phyloP scores from a whole-genome alignment of 2,329 filamentous ascomycete species.

The Elsinoe ampelina region DNA sequence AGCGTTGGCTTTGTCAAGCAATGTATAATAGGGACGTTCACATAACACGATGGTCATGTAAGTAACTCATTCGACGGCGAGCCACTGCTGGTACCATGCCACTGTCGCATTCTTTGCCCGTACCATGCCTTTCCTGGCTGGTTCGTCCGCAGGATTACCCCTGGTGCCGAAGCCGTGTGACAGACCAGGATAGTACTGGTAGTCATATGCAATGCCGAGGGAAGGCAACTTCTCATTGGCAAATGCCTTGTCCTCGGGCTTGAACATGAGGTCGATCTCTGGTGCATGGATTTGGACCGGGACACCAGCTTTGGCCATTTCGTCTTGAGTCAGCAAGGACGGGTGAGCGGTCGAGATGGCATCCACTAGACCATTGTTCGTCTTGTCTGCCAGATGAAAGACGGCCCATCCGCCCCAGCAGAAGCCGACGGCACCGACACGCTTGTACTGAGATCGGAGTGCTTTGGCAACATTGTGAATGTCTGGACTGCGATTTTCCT shows the following conservation, averaged over 20 bases:
- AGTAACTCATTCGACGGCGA: background rate
- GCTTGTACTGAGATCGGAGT: slow-evolving; percentile 28
- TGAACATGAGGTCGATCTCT: slow-evolving; percentile 38
- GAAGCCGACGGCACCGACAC: slow-evolving; percentile 39
- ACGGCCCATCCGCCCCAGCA: slow-evolving; percentile 46
- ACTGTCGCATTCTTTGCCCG: slow-evolving; percentile 33
- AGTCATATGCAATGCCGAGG: slow-evolving; percentile 38
- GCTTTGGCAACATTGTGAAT: slow-evolving; percentile 32
- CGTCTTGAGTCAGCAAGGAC: slow-evolving; percentile 33
- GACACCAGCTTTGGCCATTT: slow-evolving; percentile 39
- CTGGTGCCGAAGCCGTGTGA: slow-evolving; percentile 39
- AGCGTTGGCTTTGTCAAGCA: background rate
- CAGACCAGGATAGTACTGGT: slow-evolving; percentile 43
- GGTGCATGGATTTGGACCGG: slow-evolving; percentile 46
- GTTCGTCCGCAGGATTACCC: slow-evolving; percentile 31
- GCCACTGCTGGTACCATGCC: slow-evolving; percentile 16
- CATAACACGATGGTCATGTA: background rate
- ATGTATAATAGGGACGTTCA: background rate
- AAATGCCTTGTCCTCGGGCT: slow-evolving; percentile 39
- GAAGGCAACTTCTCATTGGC: slow-evolving; percentile 33
- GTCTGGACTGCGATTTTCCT: slow-evolving; percentile 26
- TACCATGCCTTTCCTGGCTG: slow-evolving; percentile 38
- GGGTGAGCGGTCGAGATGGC: slow-evolving; percentile 40
- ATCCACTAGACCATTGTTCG: slow-evolving; percentile 35
- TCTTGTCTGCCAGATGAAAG: slow-evolving; percentile 38